phyloP scores from a whole-genome alignment of 2,329 filamentous ascomycete genomes.

The Botrytis galanthina region DNA sequence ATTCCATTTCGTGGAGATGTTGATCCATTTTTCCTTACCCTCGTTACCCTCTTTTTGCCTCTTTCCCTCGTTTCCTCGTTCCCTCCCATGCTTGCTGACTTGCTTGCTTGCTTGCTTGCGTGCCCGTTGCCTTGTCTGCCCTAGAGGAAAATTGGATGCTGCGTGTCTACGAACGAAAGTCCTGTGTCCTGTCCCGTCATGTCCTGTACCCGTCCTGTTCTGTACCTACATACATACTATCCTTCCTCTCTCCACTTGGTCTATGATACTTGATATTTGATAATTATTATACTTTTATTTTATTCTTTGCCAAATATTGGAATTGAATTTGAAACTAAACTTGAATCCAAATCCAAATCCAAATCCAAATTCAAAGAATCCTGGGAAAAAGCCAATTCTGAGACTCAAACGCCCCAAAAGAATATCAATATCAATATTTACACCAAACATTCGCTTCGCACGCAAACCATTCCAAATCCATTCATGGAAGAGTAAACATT shows the following conservation, averaged over 20 bases:
- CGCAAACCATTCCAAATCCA: not conserved
- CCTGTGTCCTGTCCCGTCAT: not conserved
- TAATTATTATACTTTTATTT: not conserved
- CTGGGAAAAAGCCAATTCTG: not conserved
- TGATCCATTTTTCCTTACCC: not conserved
- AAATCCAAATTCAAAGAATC: no score
- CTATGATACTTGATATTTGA: not conserved
- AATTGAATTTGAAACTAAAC: not conserved
- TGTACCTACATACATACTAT: not conserved
- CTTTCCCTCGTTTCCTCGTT: not conserved
- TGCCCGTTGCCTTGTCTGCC: not conserved
- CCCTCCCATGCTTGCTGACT: not conserved
- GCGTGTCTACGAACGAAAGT: not conserved
- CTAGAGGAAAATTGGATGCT: not conserved
- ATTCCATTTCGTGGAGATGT: slow-evolving; percentile 16
- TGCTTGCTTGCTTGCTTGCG: not conserved
- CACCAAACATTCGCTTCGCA: slow-evolving; percentile 1
- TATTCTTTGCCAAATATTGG: not conserved
- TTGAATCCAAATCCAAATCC: not conserved
- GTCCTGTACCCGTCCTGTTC: not conserved
- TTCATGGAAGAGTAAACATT: slow-evolving; percentile 16
- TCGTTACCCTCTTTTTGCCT: not conserved
- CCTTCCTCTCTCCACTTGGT: slow-evolving; percentile 1
- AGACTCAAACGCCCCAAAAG: not conserved
- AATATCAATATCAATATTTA: not conserved